Conservation (phyloP, 2,329 filamentous ascomycete species). For the Chrysoporthe puriensis region DNA sequence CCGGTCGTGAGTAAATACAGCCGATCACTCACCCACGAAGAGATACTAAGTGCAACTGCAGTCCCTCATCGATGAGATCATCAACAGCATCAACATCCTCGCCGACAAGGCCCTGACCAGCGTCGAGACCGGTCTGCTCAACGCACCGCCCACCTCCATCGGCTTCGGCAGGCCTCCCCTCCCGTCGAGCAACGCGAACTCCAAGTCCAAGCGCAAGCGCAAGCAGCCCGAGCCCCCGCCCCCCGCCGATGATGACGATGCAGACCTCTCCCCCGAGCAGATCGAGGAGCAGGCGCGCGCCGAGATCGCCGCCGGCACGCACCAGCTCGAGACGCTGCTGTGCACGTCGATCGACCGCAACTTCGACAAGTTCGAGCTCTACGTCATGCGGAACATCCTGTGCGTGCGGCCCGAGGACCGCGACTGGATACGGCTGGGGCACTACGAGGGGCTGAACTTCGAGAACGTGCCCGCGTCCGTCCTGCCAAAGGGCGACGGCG, state of each 20-base stretch:
- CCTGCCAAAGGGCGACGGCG: conserved; percentile 2
- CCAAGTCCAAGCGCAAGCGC: conserved; percentile 28
- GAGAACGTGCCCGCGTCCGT: conserved; percentile 24
- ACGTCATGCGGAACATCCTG: conserved; percentile 83
- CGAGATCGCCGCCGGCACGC: conserved; percentile 87
- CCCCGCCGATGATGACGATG: conserved; percentile 19
- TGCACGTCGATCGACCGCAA: conserved; percentile 82
- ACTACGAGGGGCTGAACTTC: conserved; percentile 75
- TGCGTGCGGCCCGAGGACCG: conserved; percentile 70
- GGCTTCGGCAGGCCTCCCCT: conserved; percentile 65
- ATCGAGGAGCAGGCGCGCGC: conserved; percentile 55
- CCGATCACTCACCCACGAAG: background rate
- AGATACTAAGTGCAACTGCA: conserved; percentile 41
- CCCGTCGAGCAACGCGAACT: conserved; percentile 36
- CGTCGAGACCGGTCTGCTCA: conserved; percentile 80
- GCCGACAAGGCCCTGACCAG: conserved; percentile 88
- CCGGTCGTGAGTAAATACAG: conserved; percentile 69
- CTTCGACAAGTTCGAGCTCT: conserved; percentile 88
- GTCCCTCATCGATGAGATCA: conserved; percentile 96
- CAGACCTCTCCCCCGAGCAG: conserved; percentile 24
- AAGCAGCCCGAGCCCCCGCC: background rate
- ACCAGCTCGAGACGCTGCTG: conserved; percentile 81
- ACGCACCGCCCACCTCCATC: conserved; percentile 72
- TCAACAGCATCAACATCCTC: conserved; percentile 93
- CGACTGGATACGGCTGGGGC: conserved; percentile 78